Base-by-base conservation (phyloP, 1,284 basidiomycete species). In the Cryptococcus amylolentus region DNA sequence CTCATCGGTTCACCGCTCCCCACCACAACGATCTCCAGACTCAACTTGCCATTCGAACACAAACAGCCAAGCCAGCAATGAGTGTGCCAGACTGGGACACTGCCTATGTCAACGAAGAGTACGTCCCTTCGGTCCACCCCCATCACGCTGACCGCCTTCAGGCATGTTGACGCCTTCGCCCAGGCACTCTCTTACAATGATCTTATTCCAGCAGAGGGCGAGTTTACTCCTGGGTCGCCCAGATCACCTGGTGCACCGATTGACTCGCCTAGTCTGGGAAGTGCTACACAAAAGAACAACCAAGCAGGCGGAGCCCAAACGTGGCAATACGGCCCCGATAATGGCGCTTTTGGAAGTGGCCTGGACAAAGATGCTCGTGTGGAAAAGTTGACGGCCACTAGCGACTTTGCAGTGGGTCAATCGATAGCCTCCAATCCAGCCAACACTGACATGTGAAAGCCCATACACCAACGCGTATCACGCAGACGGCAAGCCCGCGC, bases 351-450 rank as follows among this genome's bases (percentile, higher is more conserved):
- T 20, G 48, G 51, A 26, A 49, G 58, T 35, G 45, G 55, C 16
- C 31, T 16, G 27, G 45, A 46, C 46, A 48, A 77, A 38, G 13
- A 73, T 69, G 39, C 68, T 70, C 79, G 82, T 37, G 80, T 84
- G 31, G 81, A 87, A 68, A 92, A 91, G 77, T 85, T 96, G 14
- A 87, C 89, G 51, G 91, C 92, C 0, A 79, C 94, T 45, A 91
- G 88, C 10, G 93, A 96, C 75, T 97, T 95, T 72, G 93, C 93
- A 1, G 73, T 76, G 46, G 60, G 73, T 68, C 18, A 9, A 13
- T 4, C 16, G 1, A 37, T n/a, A 6, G n/a, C 14, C 37, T 6
- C 18, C 27, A 27, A 10, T 20, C 16, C 7, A 18, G 12, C 39
- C 13, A 23, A 13, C 23, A 46, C 16, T 16, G 12, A 35, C 37